Evolutionary conservation across 208 protist species (phyloP), one percentile per base, ranked within the genome.

Genomic region (Kentomonas sorsogonicus): DNA sequence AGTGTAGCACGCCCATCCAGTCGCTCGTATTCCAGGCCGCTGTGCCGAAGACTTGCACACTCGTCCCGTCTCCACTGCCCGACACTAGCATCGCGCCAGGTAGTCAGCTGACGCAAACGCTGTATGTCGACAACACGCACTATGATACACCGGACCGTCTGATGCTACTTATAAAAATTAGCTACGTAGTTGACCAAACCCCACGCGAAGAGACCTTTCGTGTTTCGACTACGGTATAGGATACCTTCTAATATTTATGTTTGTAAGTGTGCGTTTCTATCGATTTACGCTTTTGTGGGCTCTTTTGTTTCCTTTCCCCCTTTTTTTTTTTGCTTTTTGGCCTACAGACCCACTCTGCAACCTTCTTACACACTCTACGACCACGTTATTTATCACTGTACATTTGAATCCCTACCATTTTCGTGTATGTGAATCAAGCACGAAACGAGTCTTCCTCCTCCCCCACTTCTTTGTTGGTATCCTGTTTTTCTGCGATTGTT

Each of bases 11-110:
- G 7, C 18, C 53, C 5, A 65, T 95, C 33, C 66, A 79, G 30
- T 58, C 82, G 16, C 25, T 95, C 18, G 69, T 57, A 6, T 84
- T 92, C 48, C 87, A 88, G 61, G 77, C 85, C 2, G 81, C 85
- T 11, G 83, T 84, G 10, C 78, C 83, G 10, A 74, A 79, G 51
- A 75, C 54, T 15, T 87, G 73, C 59, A 67, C 65, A 0, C 51
- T 95, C 16, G 66, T 79, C 39, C 67, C 91, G 23, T 73, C 63
- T 4, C 77, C 77, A 25, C 53, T 89, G 47, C 47, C 80, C 0
- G 60, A 52, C 25, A 81, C 69, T 10, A 40, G 62, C 22, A 65
- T 83, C 27, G 40, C 67, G 0, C 67, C 85, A 1, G 59, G 63
- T 39, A 67, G 72, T 2, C 40, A 53, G 5, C 56, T 86, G 23